A percentile compares a stretch with the other conserved stretches of the same genome.
phyloP scores from a whole-genome alignment of 371 early-diverging fungal species.

The Parasitella parasitica region DNA sequence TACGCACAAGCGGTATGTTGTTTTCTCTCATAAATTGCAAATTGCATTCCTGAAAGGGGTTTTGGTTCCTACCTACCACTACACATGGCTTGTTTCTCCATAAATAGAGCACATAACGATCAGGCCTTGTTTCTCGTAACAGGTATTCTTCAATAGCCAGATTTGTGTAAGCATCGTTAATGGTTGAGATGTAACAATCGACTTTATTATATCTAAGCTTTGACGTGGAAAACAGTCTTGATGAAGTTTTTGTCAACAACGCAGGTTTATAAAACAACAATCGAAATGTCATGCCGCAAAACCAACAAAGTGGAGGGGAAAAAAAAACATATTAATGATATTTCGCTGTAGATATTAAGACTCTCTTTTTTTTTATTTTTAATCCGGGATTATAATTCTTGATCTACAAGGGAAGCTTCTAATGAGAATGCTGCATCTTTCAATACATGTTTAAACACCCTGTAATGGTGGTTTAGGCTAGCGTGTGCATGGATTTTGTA shows the following conservation, averaged over 20 bases:
- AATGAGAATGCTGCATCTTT: background rate
- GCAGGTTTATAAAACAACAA: background rate
- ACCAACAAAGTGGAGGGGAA: background rate
- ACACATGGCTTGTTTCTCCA: slow-evolving; percentile 90
- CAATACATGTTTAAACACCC: slow-evolving; percentile 33
- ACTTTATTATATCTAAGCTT: slow-evolving; percentile 23
- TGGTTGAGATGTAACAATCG: slow-evolving; percentile 61
- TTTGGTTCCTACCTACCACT: slow-evolving; percentile 95
- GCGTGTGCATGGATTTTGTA: slow-evolving; percentile 73
- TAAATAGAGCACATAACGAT: slow-evolving; percentile 72
- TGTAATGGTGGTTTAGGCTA: slow-evolving; percentile 70
- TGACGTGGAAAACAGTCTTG: background rate
- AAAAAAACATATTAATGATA: background rate
- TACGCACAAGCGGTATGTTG: slow-evolving; percentile 79
- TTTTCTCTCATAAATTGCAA: slow-evolving; percentile 63
- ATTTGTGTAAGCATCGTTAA: slow-evolving; percentile 83
- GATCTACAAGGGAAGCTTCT: background rate
- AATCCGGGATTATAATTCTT: slow-evolving; percentile 17
- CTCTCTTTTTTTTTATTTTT: background rate
- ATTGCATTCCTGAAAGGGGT: slow-evolving; percentile 94
- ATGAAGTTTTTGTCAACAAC: background rate
- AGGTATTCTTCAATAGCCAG: slow-evolving; percentile 94
- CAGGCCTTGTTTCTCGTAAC: slow-evolving; percentile 66
- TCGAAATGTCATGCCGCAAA: background rate
- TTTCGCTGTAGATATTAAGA: too few relatives aligned